Conservation (phyloP, 352 stramenopile genomes). For the Globisporangium parvum region DNA sequence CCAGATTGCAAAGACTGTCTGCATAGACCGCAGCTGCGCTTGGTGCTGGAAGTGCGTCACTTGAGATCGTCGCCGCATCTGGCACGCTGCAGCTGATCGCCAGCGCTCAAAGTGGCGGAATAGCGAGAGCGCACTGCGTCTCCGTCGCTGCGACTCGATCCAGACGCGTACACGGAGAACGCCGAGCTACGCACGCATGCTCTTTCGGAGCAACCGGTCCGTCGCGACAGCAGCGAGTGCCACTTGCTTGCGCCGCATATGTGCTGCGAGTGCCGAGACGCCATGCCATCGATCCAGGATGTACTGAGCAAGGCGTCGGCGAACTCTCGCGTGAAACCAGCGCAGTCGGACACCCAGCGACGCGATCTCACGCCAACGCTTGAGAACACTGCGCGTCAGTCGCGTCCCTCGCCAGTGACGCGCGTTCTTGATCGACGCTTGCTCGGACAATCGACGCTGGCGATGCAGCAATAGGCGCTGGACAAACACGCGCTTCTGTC, state of each 20-base stretch:
- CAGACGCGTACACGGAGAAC: slow-evolving; percentile 6
- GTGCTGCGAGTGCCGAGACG: background rate
- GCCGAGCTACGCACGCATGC: slow-evolving; percentile 2
- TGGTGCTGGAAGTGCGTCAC: slow-evolving; percentile 11
- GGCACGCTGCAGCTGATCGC: background rate
- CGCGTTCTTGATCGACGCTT: background rate
- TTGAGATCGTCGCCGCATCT: background rate
- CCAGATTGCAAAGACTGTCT: slow-evolving; percentile 20
- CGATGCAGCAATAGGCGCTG: background rate
- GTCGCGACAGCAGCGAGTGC: background rate
- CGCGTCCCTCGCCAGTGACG: background rate
- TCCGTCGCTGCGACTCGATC: background rate
- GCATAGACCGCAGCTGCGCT: slow-evolving; percentile 6
- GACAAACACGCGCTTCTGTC: slow-evolving; percentile 1
- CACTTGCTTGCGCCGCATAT: background rate
- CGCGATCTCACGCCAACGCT: background rate
- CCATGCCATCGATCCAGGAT: slow-evolving; percentile 1
- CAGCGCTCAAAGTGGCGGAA: slow-evolving; percentile 6
- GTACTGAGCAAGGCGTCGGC: background rate
- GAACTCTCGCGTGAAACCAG: background rate
- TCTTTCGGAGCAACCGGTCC: background rate
- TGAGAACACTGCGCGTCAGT: background rate
- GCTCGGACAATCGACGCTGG: background rate
- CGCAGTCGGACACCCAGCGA: background rate
- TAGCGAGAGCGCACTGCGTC: background rate